Conservation (phyloP, 768 basidiomycete species). For the Leccinum aurantiacum region DNA sequence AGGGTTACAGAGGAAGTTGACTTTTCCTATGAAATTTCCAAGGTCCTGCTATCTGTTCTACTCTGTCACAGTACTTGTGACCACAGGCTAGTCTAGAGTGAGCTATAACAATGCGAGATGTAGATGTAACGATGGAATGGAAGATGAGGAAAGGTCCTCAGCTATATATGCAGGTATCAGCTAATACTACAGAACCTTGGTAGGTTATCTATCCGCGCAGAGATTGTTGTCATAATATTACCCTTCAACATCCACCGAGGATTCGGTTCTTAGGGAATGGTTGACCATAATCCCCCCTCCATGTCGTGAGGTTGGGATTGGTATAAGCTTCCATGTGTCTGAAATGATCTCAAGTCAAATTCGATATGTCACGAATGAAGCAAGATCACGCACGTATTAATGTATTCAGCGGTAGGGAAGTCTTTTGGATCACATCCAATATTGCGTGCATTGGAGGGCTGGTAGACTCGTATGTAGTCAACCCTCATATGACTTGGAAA, state of each 20-base stretch:
- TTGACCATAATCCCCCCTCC: conserved; percentile 45
- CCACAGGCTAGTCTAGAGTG: neutral
- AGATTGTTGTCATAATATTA: neutral
- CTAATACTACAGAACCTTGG: neutral
- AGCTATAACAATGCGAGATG: neutral
- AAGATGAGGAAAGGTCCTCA: neutral
- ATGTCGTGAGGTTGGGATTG: conserved; percentile 51
- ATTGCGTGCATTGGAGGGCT: conserved; percentile 57
- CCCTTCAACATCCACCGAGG: conserved; percentile 39
- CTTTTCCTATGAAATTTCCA: neutral
- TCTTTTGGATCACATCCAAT: conserved; percentile 69
- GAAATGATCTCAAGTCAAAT: conserved; percentile 5
- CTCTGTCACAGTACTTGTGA: too few relatives aligned
- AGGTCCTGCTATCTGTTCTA: neutral
- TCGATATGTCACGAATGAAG: neutral
- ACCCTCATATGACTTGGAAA: conserved; percentile 52
- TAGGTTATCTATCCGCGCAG: neutral
- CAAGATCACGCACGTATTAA: conserved; percentile 49
- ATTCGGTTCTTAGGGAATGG: conserved; percentile 52
- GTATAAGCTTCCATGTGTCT: conserved; percentile 70
- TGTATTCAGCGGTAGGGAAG: conserved; percentile 74
- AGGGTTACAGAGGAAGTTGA: neutral
- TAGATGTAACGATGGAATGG: conserved; percentile 1
- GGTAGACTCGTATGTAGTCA: conserved; percentile 73
- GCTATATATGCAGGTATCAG: neutral